Percentiles rank a stretch among this genome's conserved stretches.
These are phyloP conservation scores for Fusarium chuoi DNA, from an alignment of 2,329 filamentous ascomycete genomes.

Conservation along the genomic window DNA sequence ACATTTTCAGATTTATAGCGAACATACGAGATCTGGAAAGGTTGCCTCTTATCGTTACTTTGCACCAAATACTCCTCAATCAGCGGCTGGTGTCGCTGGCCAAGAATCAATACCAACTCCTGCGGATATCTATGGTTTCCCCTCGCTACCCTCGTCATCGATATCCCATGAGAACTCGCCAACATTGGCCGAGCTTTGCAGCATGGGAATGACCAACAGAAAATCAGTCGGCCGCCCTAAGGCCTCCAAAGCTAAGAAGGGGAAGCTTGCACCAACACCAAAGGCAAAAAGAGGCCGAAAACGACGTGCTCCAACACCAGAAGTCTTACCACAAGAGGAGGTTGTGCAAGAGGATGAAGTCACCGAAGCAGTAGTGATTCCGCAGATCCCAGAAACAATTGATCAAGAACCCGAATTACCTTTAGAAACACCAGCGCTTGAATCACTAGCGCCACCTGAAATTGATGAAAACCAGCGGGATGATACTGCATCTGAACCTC, in stretches of 20 bases:
- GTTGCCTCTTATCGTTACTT: slow-evolving; percentile 51
- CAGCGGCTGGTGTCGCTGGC: not conserved
- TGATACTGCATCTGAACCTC: not conserved
- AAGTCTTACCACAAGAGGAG: not conserved
- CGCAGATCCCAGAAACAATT: not conserved
- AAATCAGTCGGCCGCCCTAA: slow-evolving; percentile 45
- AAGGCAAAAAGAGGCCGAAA: slow-evolving; percentile 20
- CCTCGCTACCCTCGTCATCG: not conserved
- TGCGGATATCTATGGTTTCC: slow-evolving; percentile 34
- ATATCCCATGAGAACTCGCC: slow-evolving; percentile 19
- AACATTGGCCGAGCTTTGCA: slow-evolving; percentile 43
- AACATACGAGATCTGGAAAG: slow-evolving; percentile 51
- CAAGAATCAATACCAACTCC: not conserved
- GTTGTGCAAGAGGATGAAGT: not conserved
- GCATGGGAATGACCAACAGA: slow-evolving; percentile 31
- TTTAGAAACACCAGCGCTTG: not conserved
- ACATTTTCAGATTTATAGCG: slow-evolving; percentile 50
- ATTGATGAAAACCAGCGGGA: not conserved
- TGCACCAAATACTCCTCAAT: slow-evolving; percentile 9
- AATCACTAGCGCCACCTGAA: not conserved
- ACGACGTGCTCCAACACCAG: not conserved
- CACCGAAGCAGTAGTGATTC: not conserved
- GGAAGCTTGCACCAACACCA: not conserved
- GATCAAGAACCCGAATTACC: not conserved
- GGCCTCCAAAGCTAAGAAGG: slow-evolving; percentile 21